A percentile compares a stretch with the other conserved stretches of the same genome.
These are phyloP conservation scores for Achaetomium macrosporum DNA, from an alignment of 2,329 filamentous ascomycete species.

Conservation along the genomic window DNA sequence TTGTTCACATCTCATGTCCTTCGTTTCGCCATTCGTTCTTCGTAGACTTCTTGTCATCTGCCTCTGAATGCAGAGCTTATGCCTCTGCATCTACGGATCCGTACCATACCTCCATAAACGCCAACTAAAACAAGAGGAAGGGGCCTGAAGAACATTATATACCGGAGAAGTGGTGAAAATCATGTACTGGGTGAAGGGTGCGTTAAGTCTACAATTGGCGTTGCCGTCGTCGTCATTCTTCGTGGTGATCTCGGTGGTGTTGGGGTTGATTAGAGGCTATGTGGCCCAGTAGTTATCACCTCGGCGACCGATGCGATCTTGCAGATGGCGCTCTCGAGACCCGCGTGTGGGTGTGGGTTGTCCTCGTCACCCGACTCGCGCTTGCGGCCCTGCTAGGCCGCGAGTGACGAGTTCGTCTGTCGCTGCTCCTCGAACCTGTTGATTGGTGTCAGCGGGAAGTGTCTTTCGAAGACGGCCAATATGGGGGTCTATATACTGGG, in stretches of 20 bases:
- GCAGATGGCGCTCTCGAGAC: slow-evolving; percentile 24
- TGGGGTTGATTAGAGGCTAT: not conserved
- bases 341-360: slow-evolving; percentile 24
- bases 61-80: not conserved
- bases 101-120: slow-evolving; percentile 5
- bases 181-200: slow-evolving; percentile 1
- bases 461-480: not conserved
- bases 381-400: slow-evolving; percentile 23
- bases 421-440: slow-evolving; percentile 37
- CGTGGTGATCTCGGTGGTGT: not conserved
- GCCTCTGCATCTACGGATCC: slow-evolving; percentile 1
- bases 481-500: slow-evolving; percentile 43
- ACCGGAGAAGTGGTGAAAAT: not conserved
- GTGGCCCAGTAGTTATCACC: slow-evolving; percentile 1
- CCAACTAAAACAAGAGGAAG: not conserved
- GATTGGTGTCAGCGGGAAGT: not conserved
- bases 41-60: not conserved
- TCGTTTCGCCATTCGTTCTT: not conserved
- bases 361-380: slow-evolving; percentile 26
- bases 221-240: not conserved
- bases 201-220: not conserved
- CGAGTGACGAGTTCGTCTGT: slow-evolving; percentile 24
- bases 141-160: not conserved
- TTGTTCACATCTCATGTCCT: not conserved
- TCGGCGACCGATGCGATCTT: slow-evolving; percentile 17